phyloP scores from a whole-genome alignment of 768 basidiomycete genomes.

The Termitomyces heimii region DNA sequence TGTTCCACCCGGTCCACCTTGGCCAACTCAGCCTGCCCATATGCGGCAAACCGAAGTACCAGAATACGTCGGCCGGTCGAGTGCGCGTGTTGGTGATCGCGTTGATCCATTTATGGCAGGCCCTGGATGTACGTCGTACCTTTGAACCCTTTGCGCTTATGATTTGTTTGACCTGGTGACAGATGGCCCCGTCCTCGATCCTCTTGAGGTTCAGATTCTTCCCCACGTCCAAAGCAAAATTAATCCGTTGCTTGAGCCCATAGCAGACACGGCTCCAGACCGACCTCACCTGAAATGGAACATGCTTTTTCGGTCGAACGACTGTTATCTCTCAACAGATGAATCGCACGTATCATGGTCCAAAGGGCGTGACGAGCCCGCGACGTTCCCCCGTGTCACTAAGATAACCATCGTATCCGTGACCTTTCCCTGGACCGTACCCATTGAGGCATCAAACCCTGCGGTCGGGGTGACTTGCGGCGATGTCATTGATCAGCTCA shows the following conservation, averaged over 20 bases:
- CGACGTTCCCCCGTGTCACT: constrained; percentile 56
- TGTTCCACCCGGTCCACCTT: neutral
- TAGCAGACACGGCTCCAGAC: constrained; percentile 30
- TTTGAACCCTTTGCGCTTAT: neutral
- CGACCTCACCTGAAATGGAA: constrained; percentile 63
- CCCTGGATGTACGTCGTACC: constrained; percentile 13
- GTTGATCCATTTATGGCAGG: constrained; percentile 15
- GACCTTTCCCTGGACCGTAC: constrained; percentile 51
- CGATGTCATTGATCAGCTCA: constrained; percentile 55
- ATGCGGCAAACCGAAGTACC: neutral
- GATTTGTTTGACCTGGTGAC: neutral
- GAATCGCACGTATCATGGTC: constrained; percentile 58
- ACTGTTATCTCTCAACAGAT: constrained; percentile 61
- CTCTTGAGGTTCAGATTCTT: constrained; percentile 48
- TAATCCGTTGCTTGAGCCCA: constrained; percentile 58
- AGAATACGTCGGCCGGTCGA: neutral
- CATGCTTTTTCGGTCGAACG: constrained; percentile 60
- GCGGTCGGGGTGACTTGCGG: constrained; percentile 61
- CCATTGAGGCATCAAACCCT: constrained; percentile 35
- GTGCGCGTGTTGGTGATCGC: constrained; percentile 11
- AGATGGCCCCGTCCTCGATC: constrained; percentile 71
- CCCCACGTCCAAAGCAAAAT: constrained; percentile 34
- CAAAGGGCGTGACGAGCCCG: constrained; percentile 56
- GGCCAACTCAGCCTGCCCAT: neutral
- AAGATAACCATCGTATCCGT: constrained; percentile 48